phyloP scores from a whole-genome alignment of 768 basidiomycete genomes.

The Gymnopilus dilepis region DNA sequence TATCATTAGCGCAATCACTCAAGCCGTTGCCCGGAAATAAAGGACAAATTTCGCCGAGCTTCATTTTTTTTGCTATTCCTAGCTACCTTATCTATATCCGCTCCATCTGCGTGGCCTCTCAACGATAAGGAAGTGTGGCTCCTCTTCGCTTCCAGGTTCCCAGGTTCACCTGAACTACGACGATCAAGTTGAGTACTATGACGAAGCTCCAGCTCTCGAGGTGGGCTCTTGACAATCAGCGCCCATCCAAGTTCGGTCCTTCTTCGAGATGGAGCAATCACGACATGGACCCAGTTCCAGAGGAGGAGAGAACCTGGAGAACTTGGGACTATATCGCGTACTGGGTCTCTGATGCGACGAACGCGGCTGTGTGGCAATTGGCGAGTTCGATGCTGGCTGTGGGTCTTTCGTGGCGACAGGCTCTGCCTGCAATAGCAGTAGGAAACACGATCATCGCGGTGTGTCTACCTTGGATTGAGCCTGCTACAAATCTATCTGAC shows the following conservation, averaged over 20 bases:
- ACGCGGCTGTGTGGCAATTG: constrained; percentile 60
- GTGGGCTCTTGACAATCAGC: constrained; percentile 18
- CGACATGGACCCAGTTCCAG: constrained; percentile 80
- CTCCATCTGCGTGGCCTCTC: neutral
- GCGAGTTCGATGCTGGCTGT: constrained; percentile 78
- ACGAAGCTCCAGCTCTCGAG: constrained; percentile 7
- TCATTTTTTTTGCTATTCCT: neutral
- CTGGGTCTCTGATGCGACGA: constrained; percentile 59
- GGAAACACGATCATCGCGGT: constrained; percentile 75
- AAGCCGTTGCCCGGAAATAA: too few relatives aligned
- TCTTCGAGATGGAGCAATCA: constrained; percentile 68
- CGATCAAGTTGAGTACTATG: neutral
- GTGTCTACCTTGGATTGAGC: too few relatives aligned
- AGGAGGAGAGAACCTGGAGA: constrained; percentile 65
- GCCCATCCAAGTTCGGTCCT: constrained; percentile 50
- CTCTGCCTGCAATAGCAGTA: constrained; percentile 69
- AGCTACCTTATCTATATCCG: constrained; percentile 7
- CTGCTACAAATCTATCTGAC: neutral
- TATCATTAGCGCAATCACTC: neutral
- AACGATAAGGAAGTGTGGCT: constrained; percentile 1
- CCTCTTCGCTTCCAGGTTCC: neutral
- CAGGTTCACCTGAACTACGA: constrained; percentile 12
- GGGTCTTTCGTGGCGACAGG: constrained; percentile 78
- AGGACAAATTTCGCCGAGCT: neutral
- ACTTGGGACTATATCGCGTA: constrained; percentile 71